Percentiles rank a stretch among this genome's conserved stretches.
phyloP scores from a whole-genome alignment of 768 basidiomycete genomes.

The Tulasnella calospora region DNA sequence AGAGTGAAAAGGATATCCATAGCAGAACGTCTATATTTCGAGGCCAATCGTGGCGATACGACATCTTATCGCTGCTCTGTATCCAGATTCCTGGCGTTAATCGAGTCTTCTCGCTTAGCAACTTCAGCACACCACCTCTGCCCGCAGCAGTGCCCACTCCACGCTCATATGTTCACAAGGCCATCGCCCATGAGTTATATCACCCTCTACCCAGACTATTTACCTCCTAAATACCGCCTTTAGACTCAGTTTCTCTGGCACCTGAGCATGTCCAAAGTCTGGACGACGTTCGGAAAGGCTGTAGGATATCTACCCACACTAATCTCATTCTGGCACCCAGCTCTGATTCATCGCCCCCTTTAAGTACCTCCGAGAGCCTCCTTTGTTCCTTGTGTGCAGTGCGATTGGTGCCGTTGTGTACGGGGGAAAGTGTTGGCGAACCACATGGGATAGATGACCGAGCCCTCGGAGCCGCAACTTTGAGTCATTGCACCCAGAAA shows the following conservation, averaged over 20 bases:
- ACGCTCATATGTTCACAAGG: not conserved
- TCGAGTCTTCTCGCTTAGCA: not conserved
- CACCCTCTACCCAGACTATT: not conserved
- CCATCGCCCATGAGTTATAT: not conserved
- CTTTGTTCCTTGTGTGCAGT: not conserved
- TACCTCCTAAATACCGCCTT: not conserved
- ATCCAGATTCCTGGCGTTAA: not conserved
- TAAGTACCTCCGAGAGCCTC: not conserved
- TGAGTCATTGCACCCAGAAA: not conserved
- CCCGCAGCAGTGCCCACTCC: not conserved
- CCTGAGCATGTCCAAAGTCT: not conserved
- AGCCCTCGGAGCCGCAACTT: not conserved
- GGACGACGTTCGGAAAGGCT: not conserved
- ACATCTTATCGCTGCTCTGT: not conserved
- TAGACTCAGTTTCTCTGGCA: not conserved
- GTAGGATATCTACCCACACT: not conserved
- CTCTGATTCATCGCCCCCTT: not conserved
- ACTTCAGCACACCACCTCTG: not conserved
- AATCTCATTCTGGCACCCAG: not conserved
- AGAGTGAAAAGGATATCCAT: not conserved
- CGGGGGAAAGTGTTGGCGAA: not conserved
- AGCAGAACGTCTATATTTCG: not conserved
- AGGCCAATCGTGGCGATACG: not conserved
- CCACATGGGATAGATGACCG: slow-evolving; percentile 7
- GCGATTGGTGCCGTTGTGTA: not conserved